These are phyloP conservation scores for Beauveria rudraprayagi DNA, from an alignment of 2,329 filamentous ascomycete genomes.

Conservation along the genomic window DNA sequence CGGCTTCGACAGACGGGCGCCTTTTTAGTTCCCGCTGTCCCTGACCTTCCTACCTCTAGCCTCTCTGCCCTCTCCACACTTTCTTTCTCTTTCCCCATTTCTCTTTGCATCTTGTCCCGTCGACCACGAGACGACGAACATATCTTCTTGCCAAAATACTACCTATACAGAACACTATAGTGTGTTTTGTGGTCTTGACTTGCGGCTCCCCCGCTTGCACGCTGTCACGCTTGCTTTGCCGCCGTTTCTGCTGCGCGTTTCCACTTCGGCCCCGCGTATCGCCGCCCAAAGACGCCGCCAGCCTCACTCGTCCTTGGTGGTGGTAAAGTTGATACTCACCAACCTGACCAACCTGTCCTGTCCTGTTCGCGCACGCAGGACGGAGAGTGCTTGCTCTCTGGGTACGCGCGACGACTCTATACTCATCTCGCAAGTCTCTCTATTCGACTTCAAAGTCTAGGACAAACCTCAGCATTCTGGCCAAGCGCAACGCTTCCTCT, in stretches of 20 bases:
- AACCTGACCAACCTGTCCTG: too few species aligned
- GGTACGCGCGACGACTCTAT: not conserved
- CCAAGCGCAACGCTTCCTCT: not conserved
- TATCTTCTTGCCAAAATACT: not conserved
- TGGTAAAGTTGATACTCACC: not conserved
- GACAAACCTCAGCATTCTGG: not conserved
- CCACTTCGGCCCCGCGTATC: constrained; percentile 3
- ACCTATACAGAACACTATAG: not conserved
- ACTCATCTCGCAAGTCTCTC: not conserved
- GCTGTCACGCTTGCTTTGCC: not conserved
- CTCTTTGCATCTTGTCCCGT: not conserved
- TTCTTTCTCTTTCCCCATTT: constrained; percentile 10
- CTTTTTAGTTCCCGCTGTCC: constrained; percentile 11
- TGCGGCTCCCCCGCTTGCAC: not conserved
- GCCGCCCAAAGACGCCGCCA: not conserved
- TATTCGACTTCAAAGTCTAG: not conserved
- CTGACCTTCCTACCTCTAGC: not conserved
- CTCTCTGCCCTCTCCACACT: constrained; percentile 4
- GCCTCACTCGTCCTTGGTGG: not conserved
- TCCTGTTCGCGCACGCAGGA: too few species aligned
- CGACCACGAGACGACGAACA: not conserved
- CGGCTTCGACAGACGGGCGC: constrained; percentile 2
- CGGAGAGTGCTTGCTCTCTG: too few species aligned
- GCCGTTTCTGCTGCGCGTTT: not conserved
- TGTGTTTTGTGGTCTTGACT: not conserved